These are phyloP conservation scores for Singerocomus inundabilis DNA, from an alignment of 1,284 basidiomycete genomes.

Conservation along the genomic window DNA sequence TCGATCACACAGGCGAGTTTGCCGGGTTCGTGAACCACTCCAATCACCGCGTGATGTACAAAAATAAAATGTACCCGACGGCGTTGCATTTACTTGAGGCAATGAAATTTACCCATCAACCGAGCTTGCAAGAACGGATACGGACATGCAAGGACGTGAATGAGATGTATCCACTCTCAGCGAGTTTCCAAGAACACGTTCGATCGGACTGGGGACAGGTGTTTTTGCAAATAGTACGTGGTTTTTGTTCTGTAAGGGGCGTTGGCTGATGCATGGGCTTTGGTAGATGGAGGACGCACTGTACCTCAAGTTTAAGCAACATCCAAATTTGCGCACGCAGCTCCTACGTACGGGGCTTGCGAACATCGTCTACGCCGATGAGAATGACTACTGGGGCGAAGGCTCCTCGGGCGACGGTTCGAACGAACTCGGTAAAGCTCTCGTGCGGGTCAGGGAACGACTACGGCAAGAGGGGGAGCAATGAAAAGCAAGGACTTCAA, in stretches of 20 bases:
- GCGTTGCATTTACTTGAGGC: slow-evolving; percentile 69
- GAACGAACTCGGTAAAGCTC: slow-evolving; percentile 58
- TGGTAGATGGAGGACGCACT: slow-evolving; percentile 60
- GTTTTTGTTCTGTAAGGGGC: not conserved
- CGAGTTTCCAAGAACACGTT: slow-evolving; percentile 37
- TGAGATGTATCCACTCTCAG: slow-evolving; percentile 51
- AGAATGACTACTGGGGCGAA: slow-evolving; percentile 53
- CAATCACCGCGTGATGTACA: slow-evolving; percentile 50
- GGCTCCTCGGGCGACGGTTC: slow-evolving; percentile 46
- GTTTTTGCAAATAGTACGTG: slow-evolving; percentile 48
- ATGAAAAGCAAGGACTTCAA: slow-evolving; percentile 3
- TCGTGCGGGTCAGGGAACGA: slow-evolving; percentile 51
- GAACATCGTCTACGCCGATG: slow-evolving; percentile 49
- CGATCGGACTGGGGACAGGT: slow-evolving; percentile 53
- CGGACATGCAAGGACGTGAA: slow-evolving; percentile 42
- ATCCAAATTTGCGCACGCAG: slow-evolving; percentile 45
- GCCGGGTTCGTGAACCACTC: slow-evolving; percentile 59
- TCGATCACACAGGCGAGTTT: slow-evolving; percentile 34
- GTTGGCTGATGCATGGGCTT: slow-evolving; percentile 1
- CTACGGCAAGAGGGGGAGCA: slow-evolving; percentile 36
- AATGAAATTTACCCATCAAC: slow-evolving; percentile 53
- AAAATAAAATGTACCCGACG: slow-evolving; percentile 53
- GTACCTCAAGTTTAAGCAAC: slow-evolving; percentile 61
- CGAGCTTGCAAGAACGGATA: slow-evolving; percentile 54
- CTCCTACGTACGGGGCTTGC: slow-evolving; percentile 50